phyloP scores from a whole-genome alignment of 345 rosid species.

The Arabidopsis suecica region DNA sequence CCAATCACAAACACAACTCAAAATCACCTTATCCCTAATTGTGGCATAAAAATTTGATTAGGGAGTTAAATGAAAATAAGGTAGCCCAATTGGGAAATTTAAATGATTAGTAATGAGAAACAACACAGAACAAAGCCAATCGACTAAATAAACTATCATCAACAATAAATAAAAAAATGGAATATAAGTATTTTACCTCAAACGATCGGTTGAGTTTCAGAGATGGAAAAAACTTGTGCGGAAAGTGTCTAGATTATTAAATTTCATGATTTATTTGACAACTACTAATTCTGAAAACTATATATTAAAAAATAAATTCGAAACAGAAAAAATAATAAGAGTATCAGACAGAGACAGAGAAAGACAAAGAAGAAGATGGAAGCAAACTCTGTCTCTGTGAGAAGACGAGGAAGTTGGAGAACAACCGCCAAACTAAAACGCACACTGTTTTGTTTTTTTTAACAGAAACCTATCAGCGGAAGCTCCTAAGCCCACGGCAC shows the following conservation, averaged over 20 bases:
- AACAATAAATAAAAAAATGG: not conserved
- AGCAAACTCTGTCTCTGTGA: not conserved
- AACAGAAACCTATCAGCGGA: conserved; percentile 12
- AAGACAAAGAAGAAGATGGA: not conserved
- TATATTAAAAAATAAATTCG: not conserved
- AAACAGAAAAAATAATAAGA: not conserved
- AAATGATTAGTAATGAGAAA: not conserved
- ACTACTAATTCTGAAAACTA: not conserved
- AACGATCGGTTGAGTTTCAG: not conserved
- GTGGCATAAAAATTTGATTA: not conserved
- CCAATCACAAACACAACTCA: conserved; percentile 33
- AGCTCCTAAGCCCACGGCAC: conserved; percentile 4
- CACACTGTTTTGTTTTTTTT: conserved; percentile 25
- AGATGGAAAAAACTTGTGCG: conserved; percentile 5
- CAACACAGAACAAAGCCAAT: not conserved
- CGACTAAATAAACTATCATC: not conserved
- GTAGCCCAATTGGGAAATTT: not conserved
- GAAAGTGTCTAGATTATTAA: not conserved
- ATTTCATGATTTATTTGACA: not conserved
- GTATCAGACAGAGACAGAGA: not conserved
- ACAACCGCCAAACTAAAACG: conserved; percentile 26
- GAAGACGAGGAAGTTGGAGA: conserved; percentile 20
- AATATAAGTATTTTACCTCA: not conserved
- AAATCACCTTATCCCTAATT: not conserved
- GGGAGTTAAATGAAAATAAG: not conserved